Conservation (phyloP, 495 filamentous ascomycete species). For the Opeltia flavorubescens region DNA sequence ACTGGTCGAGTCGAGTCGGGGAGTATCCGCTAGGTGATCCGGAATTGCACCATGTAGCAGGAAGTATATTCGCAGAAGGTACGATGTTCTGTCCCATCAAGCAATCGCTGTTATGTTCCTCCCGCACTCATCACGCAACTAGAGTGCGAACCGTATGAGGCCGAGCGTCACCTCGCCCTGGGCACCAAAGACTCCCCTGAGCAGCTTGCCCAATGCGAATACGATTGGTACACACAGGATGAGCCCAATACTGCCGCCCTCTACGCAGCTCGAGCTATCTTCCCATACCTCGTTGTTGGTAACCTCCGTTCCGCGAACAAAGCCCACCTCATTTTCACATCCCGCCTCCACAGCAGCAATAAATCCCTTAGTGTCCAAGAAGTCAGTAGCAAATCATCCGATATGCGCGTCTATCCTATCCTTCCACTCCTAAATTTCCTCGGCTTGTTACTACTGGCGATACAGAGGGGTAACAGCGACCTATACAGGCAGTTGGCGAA, state of each 20-base stretch:
- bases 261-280: conserved; percentile 77
- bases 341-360: conserved; percentile 54
- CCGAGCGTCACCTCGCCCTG: conserved; percentile 77
- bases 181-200: conserved; percentile 83
- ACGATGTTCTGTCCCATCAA: conserved; percentile 5
- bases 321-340: conserved; percentile 65
- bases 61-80: conserved; percentile 75
- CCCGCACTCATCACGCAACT: background rate
- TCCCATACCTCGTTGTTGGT: conserved; percentile 81
- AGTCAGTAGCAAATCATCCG: conserved; percentile 59
- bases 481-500: conserved; percentile 69
- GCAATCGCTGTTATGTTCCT: background rate
- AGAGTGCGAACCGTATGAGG: conserved; percentile 84
- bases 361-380: conserved; percentile 59
- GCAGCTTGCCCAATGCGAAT: conserved; percentile 66
- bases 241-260: conserved; percentile 78
- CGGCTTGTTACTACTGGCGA: conserved; percentile 62
- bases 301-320: conserved; percentile 82
- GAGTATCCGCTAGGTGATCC: conserved; percentile 87
- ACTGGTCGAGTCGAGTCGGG: conserved; percentile 74
- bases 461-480: conserved; percentile 66
- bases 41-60: conserved; percentile 87
- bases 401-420: conserved; percentile 67
- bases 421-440: conserved; percentile 91
- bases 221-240: conserved; percentile 83